Conservation (phyloP, 768 basidiomycete genomes). For the Gyrodon lividus region DNA sequence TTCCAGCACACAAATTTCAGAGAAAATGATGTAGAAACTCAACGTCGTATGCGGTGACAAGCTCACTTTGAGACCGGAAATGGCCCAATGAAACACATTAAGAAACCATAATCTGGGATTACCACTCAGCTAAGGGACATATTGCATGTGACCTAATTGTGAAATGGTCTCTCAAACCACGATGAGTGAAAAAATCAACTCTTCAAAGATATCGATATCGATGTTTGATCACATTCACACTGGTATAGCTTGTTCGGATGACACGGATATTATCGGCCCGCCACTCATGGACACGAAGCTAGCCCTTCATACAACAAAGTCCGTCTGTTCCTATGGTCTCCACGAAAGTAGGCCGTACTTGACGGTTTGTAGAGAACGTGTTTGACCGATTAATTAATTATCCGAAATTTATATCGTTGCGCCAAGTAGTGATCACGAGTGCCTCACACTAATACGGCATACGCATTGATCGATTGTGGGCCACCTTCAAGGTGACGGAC, state of each 20-base stretch:
- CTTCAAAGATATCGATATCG: background rate
- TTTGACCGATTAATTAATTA: background rate
- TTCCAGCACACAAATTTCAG: no score
- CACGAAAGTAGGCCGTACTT: background rate
- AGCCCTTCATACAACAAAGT: background rate
- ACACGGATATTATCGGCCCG: background rate
- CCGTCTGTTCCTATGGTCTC: background rate
- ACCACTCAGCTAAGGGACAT: no score
- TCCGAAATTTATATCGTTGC: background rate
- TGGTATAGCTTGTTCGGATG: constrained; percentile 2
- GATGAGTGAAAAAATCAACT: no score
- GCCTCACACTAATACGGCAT: background rate
- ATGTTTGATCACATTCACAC: no score
- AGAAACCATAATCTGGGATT: no score
- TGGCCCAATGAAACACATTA: no score
- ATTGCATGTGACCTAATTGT: no score
- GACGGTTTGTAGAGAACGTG: background rate
- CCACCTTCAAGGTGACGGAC: no score
- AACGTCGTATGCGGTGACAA: no score
- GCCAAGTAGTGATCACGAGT: background rate
- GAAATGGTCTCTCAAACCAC: no score
- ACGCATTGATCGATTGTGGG: background rate
- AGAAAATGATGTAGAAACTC: no score
- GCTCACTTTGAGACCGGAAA: no score
- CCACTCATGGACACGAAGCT: background rate